phyloP scores from a whole-genome alignment of 169 alveolate genomes.

The Cryptosporidium felis region DNA sequence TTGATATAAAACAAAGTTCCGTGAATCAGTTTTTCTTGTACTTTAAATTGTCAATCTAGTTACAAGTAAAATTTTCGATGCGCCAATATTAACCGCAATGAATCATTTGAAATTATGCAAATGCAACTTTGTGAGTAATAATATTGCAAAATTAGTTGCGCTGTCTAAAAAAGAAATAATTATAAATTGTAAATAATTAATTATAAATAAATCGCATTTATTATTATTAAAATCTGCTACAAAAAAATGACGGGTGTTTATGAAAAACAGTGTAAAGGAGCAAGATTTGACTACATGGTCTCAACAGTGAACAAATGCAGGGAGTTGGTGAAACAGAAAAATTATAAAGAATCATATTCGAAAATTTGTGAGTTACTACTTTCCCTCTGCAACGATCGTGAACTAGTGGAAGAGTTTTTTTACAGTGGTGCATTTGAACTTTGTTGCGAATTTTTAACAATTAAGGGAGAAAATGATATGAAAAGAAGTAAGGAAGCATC shows the following conservation, averaged over 20 bases:
- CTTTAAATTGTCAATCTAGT: no score
- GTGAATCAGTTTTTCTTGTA: no score
- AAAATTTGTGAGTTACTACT: slow-evolving; percentile 17
- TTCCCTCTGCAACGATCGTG: slow-evolving; percentile 38
- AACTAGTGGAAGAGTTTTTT: slow-evolving; percentile 55
- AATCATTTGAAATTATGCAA: no score
- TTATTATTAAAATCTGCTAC: no score
- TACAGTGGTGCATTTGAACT: slow-evolving; percentile 70
- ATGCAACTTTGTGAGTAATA: no score
- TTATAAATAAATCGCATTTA: background rate
- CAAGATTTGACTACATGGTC: slow-evolving; percentile 69
- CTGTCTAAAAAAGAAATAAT: slow-evolving; percentile 32
- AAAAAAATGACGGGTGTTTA: slow-evolving; percentile 60
- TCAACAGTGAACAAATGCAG: slow-evolving; percentile 25
- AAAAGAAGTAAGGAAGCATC: background rate
- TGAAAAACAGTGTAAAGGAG: slow-evolving; percentile 66
- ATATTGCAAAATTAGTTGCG: no score
- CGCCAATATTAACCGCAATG: no score
- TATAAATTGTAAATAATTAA: background rate
- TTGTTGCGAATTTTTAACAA: slow-evolving; percentile 41
- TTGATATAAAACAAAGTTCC: no score
- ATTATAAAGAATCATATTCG: slow-evolving; percentile 1
- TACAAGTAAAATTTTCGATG: no score
- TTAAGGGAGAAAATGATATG: slow-evolving; percentile 44
- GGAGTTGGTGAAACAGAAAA: background rate